Conservation (phyloP, 2,329 filamentous ascomycete genomes). For the Tolypocladium paradoxum region DNA sequence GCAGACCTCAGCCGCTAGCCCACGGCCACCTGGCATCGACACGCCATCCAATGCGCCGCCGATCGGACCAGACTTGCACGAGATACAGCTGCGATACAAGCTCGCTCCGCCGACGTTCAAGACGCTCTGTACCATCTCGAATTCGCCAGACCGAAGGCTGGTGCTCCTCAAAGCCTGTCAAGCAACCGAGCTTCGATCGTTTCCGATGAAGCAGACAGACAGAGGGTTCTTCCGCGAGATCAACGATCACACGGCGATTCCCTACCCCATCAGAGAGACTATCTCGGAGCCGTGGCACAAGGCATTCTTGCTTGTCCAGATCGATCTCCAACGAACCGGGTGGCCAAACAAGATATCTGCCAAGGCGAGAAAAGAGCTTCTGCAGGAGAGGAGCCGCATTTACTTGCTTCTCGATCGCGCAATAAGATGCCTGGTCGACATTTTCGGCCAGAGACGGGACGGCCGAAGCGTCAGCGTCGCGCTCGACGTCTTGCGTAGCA, state of each 20-base stretch:
- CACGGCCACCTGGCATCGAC: not conserved
- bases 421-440: conserved; percentile 26
- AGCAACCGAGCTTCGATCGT: conserved; percentile 26
- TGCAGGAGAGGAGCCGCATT: conserved; percentile 19
- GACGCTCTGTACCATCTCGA: conserved; percentile 14
- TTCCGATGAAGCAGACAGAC: conserved; percentile 24
- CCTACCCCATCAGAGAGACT: conserved; percentile 22
- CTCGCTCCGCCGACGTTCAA: conserved; percentile 21
- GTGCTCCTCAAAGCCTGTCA: conserved; percentile 27
- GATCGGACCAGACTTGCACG: conserved; percentile 6
- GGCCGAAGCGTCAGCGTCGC: conserved; percentile 56
- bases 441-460: conserved; percentile 37
- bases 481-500: conserved; percentile 66
- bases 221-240: conserved; percentile 24
- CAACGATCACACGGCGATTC: conserved; percentile 27
- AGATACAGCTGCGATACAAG: conserved; percentile 23
- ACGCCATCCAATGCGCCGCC: not conserved
- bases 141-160: conserved; percentile 16
- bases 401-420: conserved; percentile 21
- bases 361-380: conserved; percentile 20
- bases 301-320: conserved; percentile 63
- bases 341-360: conserved; percentile 39
- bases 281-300: conserved; percentile 60
- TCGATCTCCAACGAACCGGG: conserved; percentile 53
- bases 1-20: not conserved